Evolutionary conservation across 2,329 filamentous ascomycete species (phyloP), one percentile per base, ranked within the genome.

Genomic region (Phyllosticta paracitricarpa): DNA sequence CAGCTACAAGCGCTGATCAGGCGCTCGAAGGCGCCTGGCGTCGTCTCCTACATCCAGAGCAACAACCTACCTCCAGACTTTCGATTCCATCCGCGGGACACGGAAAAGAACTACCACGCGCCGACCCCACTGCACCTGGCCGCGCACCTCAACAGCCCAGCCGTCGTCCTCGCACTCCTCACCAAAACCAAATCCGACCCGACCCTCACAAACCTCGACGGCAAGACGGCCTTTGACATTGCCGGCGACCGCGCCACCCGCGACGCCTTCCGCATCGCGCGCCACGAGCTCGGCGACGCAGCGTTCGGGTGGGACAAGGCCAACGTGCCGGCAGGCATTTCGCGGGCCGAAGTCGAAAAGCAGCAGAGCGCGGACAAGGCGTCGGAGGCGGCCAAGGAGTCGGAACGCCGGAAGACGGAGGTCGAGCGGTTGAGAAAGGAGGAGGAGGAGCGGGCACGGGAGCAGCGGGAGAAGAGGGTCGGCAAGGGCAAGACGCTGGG

Each of bases 221-320:
- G 88, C n/a, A 91, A 89, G 72, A 89, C 89, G 0, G 76, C 94
- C 0, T 97, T 96, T 71, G 91, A 96, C 61, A 82, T 99, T 1
- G 85, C 90, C 0, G 91, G 93, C 52, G 91, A 97, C 71, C 84
- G 91, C 4, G 76, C 86, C 2, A 97, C 92, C 0, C 85, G 93
- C 1, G 92, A 97, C 70, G 89, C 92, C 0, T 99, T 99, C 76
- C 88, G 94, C 1, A 84, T 97, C 2, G 91, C 91, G 3, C 88
- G 94, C 6, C 82, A 84, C 33, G 89, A 95, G 69, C 79, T 97
- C 1, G 92, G 91, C 17, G 56, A 62, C n/a, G 91, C 96, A 70
- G 82, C 78, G 19, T 96, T 88, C 84, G 77, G 89, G 65, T 99
- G 94, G 94, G 84, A 89, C 3, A 78, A 76, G 0, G 87, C 91